Evolutionary conservation across 257 asterid genomes (phyloP), one percentile per base, ranked within the genome.

Genomic region (Leptodermis oblonga): DNA sequence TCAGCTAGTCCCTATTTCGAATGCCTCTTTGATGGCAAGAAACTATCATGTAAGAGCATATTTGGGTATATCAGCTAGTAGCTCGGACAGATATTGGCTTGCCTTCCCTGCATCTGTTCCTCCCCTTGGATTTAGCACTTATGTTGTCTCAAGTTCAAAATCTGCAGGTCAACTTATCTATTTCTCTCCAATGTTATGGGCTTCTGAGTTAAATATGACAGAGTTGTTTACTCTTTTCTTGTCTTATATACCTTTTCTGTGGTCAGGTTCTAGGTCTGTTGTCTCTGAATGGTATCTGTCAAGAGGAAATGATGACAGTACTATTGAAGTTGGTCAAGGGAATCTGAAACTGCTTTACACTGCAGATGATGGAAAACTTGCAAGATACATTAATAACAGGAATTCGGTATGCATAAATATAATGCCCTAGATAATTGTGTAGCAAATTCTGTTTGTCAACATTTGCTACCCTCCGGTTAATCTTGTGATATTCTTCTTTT

Each of bases 121-220:
- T 11, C 96, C 95, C 33, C 88, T 89, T 77, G 96, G 96, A 81
- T 89, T 89, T 84, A 85, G 83, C 86, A 85, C 96, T 46, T 89
- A 87, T 55, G 53, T 66, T 36, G 81, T 89, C 84, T 77, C 82
- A 1, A 70, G 53, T 61, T 80, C 88, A 69, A 77, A 82, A 75
- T 34, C 59, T 7, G 66, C 75, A 73, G 91, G 96, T 88, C 12
- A 75, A 74, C 52, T 53, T 64, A 64, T 72, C 48, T 71, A 51
- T 41, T 2, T 18, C 15, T 53, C 26, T 73, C n/a, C 14, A 17
- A 8, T 8, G 4, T 52, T 49, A 30, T 73, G 42, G 60, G 23
- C 48, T 65, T 56, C 17, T 58, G 51, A n/a, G n/a, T 26, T 20
- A 25, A 36, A 62, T 7, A 7, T 53, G 6, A 31, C 39, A 54